Base-by-base conservation (phyloP, 2,329 filamentous ascomycete species). In the Pseudovirgaria hyperparasitica region DNA sequence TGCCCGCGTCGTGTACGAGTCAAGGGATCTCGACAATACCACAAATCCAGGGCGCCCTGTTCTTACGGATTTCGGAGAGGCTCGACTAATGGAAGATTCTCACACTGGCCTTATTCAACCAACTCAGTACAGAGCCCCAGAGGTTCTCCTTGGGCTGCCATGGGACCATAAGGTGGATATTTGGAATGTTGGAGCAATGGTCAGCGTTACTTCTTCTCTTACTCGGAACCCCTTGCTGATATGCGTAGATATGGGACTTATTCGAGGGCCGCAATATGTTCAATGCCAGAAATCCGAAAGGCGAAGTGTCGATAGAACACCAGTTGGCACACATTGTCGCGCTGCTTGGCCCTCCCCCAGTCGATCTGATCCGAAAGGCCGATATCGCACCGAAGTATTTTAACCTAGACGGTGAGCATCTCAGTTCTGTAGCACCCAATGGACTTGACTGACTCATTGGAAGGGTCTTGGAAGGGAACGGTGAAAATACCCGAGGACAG, bases 151-250 rank as follows among this genome's bases (percentile, higher is more conserved):
- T 7, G 43, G 42, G 9, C 46, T 54, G 34, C 35, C 48, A 15
- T 54, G 52, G 50, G 35, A 38, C 10, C 42, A 41, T 15, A 50
- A 48, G 32, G 39, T 55, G 16, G 52, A 54, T 25, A 44, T 55
- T 2, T 55, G 52, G 52, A 49, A 48, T 26, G 30, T 52, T 24
- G 46, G 40, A 11, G 35, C 43, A 10, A 44, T 50, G 43, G 45
- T 47, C 18, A 30, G 41, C 23, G 14, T 29, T 11, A 23, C 28
- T 16, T n/a, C 23, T 19, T 26, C 14, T 15, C 20, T 33, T 26
- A 21, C 32, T 16, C 15, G 16, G 9, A 8, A 17, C 9, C 15
- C 9, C 15, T 10, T 13, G 31, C 28, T 35, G 25, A 37, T 30
- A 29, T 16, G 17, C 6, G 7, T 14, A 52, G 46, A 36, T 48